Evolutionary conservation across 2,329 filamentous ascomycete species (phyloP), one percentile per base, ranked within the genome.

Genomic region (Macrophomina phaseolina): DNA sequence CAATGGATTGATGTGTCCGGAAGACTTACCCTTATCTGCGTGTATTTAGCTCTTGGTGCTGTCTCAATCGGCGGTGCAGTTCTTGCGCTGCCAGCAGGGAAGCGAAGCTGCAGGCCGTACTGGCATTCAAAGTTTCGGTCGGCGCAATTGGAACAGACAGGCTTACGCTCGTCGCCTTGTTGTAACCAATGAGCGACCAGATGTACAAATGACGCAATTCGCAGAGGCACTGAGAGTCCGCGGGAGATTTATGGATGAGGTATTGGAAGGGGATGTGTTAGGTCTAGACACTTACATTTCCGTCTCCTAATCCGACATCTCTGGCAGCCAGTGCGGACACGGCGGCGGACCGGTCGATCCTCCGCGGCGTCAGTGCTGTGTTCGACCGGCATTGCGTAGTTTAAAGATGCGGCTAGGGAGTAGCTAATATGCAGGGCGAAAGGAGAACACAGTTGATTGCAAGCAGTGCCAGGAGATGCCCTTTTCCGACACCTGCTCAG

Each of bases 101-200:
- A 85, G 0, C 80, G 82, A 48, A 85, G 74, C 18, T 80, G 76
- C 3, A 81, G 77, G 11, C 81, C 81, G 70, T 85, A 86, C 42
- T 80, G 78, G 71, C 84, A 86, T 49, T 82, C 77, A 36, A 84
- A 80, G 8, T 79, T 79, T 40, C 83, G 81, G 1, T 78, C 76
- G 16, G 79, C 71, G 67, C 84, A 86, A 68, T 83, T 82, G 51
- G 78, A 79, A 51, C 84, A 86, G 2, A 73, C 73, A 4, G 84
- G 84, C 69, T 83, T 85, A 14, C 74, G 74, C 73, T 86, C 84
- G 67, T 86, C 84, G 67, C 84, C 83, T 85, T 66, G 36, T 18
- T 34, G 58, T 36, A 16, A 45, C 5, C 38, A 11, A 1, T 16
- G 38, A 32, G 4, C 7, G 12, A 40, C 23, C 38, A 30, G 52